These are phyloP conservation scores for Allantophomopsis cytisporea DNA, from an alignment of 2,329 filamentous ascomycete genomes.

Conservation along the genomic window DNA sequence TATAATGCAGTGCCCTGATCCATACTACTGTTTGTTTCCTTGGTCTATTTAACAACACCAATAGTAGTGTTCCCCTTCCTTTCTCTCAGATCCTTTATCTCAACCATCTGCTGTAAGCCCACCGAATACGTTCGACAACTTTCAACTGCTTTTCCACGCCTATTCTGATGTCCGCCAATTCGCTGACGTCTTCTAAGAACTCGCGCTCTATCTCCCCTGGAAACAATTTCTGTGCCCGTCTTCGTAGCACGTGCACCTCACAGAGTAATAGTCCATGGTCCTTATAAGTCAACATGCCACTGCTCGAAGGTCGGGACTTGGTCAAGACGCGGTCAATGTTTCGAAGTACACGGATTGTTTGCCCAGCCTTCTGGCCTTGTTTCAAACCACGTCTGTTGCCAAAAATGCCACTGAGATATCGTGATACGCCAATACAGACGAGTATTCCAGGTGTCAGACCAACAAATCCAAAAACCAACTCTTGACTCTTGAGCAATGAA, in stretches of 20 bases:
- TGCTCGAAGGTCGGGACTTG: slow-evolving; percentile 53
- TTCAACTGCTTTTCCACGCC: slow-evolving; percentile 67
- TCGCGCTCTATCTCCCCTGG: slow-evolving; percentile 66
- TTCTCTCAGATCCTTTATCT: slow-evolving; percentile 5
- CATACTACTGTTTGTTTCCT: no score
- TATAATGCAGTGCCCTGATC: no score
- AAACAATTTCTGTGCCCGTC: slow-evolving; percentile 52
- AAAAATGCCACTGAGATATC: slow-evolving; percentile 58
- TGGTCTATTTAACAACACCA: no score
- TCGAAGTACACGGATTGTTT: slow-evolving; percentile 64
- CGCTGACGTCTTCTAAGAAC: slow-evolving; percentile 78
- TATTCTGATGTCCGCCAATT: slow-evolving; percentile 67
- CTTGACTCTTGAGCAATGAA: slow-evolving; percentile 85
- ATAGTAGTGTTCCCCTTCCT: no score
- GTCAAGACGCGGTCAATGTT: slow-evolving; percentile 77
- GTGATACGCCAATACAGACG: slow-evolving; percentile 60
- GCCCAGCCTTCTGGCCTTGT: slow-evolving; percentile 49
- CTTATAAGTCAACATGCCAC: slow-evolving; percentile 73
- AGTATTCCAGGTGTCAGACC: slow-evolving; percentile 88
- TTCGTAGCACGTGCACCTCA: slow-evolving; percentile 74
- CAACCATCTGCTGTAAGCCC: slow-evolving; percentile 78
- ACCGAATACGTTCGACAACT: slow-evolving; percentile 72
- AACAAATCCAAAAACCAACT: slow-evolving; percentile 95
- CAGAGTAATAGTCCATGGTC: slow-evolving; percentile 84
- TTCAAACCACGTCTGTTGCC: slow-evolving; percentile 57